A percentile compares a stretch with the other conserved stretches of the same genome.
Conservation (phyloP, 1,284 basidiomycete genomes). For the Leccinum huronense region DNA sequence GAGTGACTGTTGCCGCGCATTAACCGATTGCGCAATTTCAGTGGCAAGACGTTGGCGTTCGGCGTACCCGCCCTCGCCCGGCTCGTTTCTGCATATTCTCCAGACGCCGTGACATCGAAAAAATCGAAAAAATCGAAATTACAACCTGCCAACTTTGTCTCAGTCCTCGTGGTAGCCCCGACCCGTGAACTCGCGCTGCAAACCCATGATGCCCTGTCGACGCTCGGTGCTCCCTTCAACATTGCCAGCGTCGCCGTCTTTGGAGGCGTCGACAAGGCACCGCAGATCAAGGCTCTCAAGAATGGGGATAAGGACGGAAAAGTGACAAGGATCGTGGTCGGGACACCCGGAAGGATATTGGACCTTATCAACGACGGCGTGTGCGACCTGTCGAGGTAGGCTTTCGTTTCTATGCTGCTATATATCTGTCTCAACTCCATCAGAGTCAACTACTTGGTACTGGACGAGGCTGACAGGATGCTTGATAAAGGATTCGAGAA, state of each 20-base stretch:
- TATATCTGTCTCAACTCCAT: neutral
- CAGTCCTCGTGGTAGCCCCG: conserved; percentile 86
- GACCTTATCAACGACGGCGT: conserved; percentile 87
- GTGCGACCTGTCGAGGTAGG: conserved; percentile 76
- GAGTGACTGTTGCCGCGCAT: conserved; percentile 1
- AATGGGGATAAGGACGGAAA: conserved; percentile 51
- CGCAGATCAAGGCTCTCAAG: conserved; percentile 67
- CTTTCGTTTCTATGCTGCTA: conserved; percentile 12
- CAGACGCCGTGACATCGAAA: conserved; percentile 29
- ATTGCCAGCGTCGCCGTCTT: conserved; percentile 71
- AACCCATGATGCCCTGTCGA: conserved; percentile 83
- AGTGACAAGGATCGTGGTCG: conserved; percentile 61
- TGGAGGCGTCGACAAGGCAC: conserved; percentile 88
- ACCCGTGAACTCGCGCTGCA: conserved; percentile 95
- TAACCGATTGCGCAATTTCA: conserved; percentile 32
- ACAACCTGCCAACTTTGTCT: conserved; percentile 42
- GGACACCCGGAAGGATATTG: conserved; percentile 91
- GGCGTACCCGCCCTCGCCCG: conserved; percentile 84
- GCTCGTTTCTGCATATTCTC: conserved; percentile 46
- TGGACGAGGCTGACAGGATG: conserved; percentile 99
- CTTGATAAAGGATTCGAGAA: conserved; percentile 99
- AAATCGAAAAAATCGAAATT: conserved; percentile 33
- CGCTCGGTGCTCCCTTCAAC: conserved; percentile 72
- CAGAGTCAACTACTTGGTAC: conserved; percentile 86
- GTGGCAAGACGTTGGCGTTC: conserved; percentile 96